These are phyloP conservation scores for Aureococcus anophagefferens DNA, from an alignment of 108 stramenopile genomes.

Conservation along the genomic window DNA sequence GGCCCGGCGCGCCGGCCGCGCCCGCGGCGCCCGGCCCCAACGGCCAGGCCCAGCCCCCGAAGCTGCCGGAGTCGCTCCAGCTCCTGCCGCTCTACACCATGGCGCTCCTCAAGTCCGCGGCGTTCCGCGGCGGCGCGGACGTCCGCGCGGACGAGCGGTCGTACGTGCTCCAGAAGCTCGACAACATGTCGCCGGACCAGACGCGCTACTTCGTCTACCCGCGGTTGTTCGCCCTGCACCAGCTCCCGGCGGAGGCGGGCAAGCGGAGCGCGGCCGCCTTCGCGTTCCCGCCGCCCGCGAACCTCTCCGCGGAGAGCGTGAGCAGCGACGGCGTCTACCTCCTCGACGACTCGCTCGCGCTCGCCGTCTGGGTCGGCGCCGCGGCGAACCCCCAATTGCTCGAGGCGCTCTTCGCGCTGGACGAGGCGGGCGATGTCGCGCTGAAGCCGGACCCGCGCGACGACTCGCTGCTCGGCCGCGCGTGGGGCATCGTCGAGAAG, in stretches of 20 bases:
- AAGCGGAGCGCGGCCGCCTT: conserved; percentile 49
- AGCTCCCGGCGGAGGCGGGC: conserved; percentile 61
- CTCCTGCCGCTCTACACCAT: conserved; percentile 90
- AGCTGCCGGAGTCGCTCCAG: conserved; percentile 60
- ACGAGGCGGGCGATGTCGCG: conserved; percentile 16
- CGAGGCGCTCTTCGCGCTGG: conserved; percentile 58
- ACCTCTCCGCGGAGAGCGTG: conserved; percentile 67
- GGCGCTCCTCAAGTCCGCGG: conserved; percentile 88
- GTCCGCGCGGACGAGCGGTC: conserved; percentile 88
- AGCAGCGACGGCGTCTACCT: conserved; percentile 73
- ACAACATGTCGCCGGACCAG: conserved; percentile 67
- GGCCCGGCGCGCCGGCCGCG: conserved; percentile 59
- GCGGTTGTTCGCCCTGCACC: conserved; percentile 85
- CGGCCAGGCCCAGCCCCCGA: conserved; percentile 11
- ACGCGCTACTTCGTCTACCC: conserved; percentile 76
- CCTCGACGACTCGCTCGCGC: conserved; percentile 82
- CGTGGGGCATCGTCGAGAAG: conserved; percentile 62
- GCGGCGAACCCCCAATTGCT: conserved; percentile 62
- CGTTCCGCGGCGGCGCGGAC: conserved; percentile 89
- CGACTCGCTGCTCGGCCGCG: conserved; percentile 56
- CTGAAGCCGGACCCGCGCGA: background rate
- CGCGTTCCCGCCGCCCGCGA: conserved; percentile 60
- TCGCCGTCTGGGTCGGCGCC: conserved; percentile 90
- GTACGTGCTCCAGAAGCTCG: conserved; percentile 59
- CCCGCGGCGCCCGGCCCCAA: conserved; percentile 29